A percentile compares a stretch with the other conserved stretches of the same genome.
phyloP scores from a whole-genome alignment of 2,329 filamentous ascomycete species.

The Blastomyces emzantsi region DNA sequence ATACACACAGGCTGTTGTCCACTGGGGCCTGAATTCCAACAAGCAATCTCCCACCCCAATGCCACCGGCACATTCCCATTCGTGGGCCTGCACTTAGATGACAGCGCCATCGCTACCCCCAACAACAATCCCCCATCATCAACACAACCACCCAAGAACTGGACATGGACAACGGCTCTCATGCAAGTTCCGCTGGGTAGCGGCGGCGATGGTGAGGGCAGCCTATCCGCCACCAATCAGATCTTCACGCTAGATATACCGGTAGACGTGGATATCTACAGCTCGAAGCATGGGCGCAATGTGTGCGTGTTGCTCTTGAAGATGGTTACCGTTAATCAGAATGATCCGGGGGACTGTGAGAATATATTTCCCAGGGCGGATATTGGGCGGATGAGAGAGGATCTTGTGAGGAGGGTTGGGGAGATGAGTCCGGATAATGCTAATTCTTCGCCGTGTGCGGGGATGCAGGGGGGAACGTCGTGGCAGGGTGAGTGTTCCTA shows the following conservation, averaged over 20 bases:
- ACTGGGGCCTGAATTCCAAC: neutral
- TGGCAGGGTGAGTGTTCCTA: slow-evolving; percentile 3
- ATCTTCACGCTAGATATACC: slow-evolving; percentile 8
- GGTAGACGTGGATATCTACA: slow-evolving; percentile 2
- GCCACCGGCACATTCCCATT: neutral
- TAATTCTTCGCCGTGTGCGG: slow-evolving; percentile 8
- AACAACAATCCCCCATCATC: neutral
- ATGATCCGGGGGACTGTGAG: slow-evolving; percentile 7
- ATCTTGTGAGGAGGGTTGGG: slow-evolving; percentile 1
- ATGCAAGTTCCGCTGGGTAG: neutral
- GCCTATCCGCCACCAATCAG: slow-evolving; percentile 1
- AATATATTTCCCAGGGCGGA: neutral
- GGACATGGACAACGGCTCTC: slow-evolving; percentile 3
- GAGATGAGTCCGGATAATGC: neutral
- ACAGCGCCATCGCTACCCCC: neutral
- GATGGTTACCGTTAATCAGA: neutral
- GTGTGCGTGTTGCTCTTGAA: slow-evolving; percentile 9
- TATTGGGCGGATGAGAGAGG: slow-evolving; percentile 2
- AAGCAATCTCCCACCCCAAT: slow-evolving; percentile 4
- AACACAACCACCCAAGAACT: neutral
- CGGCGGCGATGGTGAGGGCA: neutral
- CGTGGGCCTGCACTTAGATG: neutral
- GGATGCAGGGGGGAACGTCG: neutral
- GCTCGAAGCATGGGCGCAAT: slow-evolving; percentile 4
- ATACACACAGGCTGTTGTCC: slow-evolving; percentile 2